Percentiles rank a stretch among this genome's conserved stretches.
These are phyloP conservation scores for Populus deltoides DNA, from an alignment of 345 rosid genomes.

Conservation along the genomic window DNA sequence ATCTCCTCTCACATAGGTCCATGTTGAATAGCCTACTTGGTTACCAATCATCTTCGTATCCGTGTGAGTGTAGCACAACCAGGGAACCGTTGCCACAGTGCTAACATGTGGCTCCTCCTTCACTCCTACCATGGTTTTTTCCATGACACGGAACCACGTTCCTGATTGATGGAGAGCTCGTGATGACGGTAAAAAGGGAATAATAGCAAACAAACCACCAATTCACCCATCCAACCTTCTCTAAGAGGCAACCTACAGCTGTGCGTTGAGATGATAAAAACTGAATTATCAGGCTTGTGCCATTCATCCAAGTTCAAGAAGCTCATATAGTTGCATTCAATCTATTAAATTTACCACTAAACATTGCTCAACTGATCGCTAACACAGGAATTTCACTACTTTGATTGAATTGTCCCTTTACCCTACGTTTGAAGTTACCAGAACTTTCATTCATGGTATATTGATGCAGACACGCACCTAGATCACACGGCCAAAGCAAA, in stretches of 20 bases:
- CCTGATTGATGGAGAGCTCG: background rate
- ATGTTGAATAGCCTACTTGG: background rate
- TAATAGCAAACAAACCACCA: background rate
- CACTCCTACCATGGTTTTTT: background rate
- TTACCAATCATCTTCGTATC: background rate
- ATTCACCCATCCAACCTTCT: background rate
- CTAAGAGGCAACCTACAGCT: background rate
- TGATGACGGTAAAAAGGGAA: background rate
- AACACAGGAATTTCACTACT: background rate
- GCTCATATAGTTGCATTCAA: background rate
- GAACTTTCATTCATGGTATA: background rate
- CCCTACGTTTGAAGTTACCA: background rate
- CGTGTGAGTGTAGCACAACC: background rate
- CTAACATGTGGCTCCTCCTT: background rate
- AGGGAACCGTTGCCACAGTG: background rate
- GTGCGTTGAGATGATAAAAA: background rate
- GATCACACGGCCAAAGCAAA: background rate
- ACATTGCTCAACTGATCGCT: background rate
- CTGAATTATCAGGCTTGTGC: background rate
- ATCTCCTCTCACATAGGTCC: background rate
- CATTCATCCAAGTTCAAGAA: background rate
- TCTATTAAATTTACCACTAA: background rate
- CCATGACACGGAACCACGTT: background rate
- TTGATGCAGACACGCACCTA: background rate
- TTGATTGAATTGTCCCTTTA: background rate